phyloP scores from a whole-genome alignment of 495 filamentous ascomycete genomes.

The Penicillium cinerascens region DNA sequence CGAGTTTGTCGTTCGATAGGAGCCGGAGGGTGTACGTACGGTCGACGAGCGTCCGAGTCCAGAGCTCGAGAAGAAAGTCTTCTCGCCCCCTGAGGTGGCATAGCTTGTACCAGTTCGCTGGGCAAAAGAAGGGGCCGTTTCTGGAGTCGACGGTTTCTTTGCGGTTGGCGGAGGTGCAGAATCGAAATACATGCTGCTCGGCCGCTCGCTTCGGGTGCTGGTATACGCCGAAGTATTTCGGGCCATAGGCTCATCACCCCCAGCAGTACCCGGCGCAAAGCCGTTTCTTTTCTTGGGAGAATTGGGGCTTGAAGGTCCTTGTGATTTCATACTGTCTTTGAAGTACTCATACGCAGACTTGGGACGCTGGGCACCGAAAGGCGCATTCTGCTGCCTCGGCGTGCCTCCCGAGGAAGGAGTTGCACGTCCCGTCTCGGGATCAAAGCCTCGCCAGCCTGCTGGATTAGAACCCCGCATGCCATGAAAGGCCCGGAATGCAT shows the following conservation, averaged over 20 bases:
- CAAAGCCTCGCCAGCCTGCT: slow-evolving; percentile 38
- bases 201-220: slow-evolving; percentile 39
- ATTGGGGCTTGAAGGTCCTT: slow-evolving; percentile 35
- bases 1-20: slow-evolving; percentile 22
- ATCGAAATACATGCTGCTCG: slow-evolving; percentile 31
- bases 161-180: slow-evolving; percentile 39
- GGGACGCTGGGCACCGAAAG: slow-evolving; percentile 30
- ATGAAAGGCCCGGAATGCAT: slow-evolving; percentile 65
- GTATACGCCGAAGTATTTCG: slow-evolving; percentile 50
- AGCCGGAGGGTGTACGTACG: slow-evolving; percentile 41
- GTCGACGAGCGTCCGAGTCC: slow-evolving; percentile 44
- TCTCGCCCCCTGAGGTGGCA: slow-evolving; percentile 65
- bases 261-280: slow-evolving; percentile 52
- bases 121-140: slow-evolving; percentile 9
- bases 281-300: slow-evolving; percentile 49
- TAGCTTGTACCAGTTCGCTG: slow-evolving; percentile 66
- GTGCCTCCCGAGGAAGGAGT: slow-evolving; percentile 16
- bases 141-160: slow-evolving; percentile 32
- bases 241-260: slow-evolving; percentile 56
- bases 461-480: slow-evolving; percentile 54
- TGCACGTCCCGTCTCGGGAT: slow-evolving; percentile 36
- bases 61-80: slow-evolving; percentile 51
- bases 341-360: slow-evolving; percentile 48
- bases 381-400: slow-evolving; percentile 34
- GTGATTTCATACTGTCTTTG: slow-evolving; percentile 30